Percentiles rank a stretch among this genome's conserved stretches.
Conservation (phyloP, 805 yeast species). For the Candida boleticola region DNA sequence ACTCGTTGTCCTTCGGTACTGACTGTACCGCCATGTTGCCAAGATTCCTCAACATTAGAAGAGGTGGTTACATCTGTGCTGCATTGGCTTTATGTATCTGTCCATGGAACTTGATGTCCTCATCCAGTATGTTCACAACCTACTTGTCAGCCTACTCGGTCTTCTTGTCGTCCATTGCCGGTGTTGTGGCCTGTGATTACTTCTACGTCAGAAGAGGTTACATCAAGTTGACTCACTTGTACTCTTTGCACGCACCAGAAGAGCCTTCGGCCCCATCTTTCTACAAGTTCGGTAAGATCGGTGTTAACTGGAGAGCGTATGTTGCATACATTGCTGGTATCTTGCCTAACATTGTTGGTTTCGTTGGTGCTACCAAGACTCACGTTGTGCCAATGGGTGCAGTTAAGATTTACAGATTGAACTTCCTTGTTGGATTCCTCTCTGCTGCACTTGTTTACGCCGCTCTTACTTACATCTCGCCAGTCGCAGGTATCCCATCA, state of each 20-base stretch:
- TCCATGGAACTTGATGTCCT: constrained; percentile 78
- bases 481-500: constrained; percentile 41
- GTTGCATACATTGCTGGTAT: constrained; percentile 80
- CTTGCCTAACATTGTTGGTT: constrained; percentile 81
- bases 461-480: constrained; percentile 49
- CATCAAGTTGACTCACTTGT: constrained; percentile 62
- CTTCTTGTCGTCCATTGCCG: constrained; percentile 80
- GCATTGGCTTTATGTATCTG: constrained; percentile 65
- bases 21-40: constrained; percentile 69
- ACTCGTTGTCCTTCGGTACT: constrained; percentile 69
- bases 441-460: constrained; percentile 56
- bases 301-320: constrained; percentile 82
- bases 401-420: constrained; percentile 64
- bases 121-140: constrained; percentile 73
- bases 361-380: constrained; percentile 79
- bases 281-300: constrained; percentile 62
- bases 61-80: constrained; percentile 82
- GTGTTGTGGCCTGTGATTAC: constrained; percentile 54
- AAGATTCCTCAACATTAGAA: constrained; percentile 64
- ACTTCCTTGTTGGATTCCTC: constrained; percentile 75
- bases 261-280: constrained; percentile 25
- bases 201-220: constrained; percentile 70
- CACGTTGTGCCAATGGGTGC: constrained; percentile 75
- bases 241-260: constrained; percentile 42
- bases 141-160: constrained; percentile 80